Percentiles rank a stretch among this genome's conserved stretches.
phyloP scores from a whole-genome alignment of 257 asterid genomes.

The Solanum medicagineum region DNA sequence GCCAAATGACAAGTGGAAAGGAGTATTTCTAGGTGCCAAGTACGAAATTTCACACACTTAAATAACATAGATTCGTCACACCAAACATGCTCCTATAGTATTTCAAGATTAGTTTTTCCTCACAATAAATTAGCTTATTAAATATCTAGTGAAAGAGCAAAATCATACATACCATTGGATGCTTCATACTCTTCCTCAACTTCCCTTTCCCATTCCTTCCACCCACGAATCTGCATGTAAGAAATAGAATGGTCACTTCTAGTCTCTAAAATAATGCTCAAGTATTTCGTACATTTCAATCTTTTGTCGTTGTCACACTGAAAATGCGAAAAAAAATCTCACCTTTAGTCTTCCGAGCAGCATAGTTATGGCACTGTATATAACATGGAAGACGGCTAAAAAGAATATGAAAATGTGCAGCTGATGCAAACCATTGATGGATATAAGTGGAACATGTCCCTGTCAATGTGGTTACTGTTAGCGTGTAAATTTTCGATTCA shows the following conservation, averaged over 20 bases:
- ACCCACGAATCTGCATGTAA: slow-evolving; percentile 60
- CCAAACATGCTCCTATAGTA: background rate
- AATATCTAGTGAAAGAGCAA: background rate
- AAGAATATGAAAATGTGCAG: slow-evolving; percentile 83
- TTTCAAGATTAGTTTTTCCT: background rate
- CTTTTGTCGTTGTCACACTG: background rate
- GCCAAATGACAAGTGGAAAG: background rate
- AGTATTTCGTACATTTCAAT: too few species aligned
- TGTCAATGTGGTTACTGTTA: slow-evolving; percentile 3
- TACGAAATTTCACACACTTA: background rate
- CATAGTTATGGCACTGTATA: slow-evolving; percentile 63
- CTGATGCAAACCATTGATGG: slow-evolving; percentile 61
- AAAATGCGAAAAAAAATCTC: background rate
- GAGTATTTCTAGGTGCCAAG: background rate
- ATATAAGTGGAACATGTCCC: slow-evolving; percentile 63
- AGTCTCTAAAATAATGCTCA: too few species aligned
- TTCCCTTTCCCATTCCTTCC: slow-evolving; percentile 84
- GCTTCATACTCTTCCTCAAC: slow-evolving; percentile 18
- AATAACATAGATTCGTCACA: background rate
- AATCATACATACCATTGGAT: slow-evolving; percentile 29
- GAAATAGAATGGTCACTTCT: too few species aligned
- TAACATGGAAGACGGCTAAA: slow-evolving; percentile 70
- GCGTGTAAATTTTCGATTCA: background rate
- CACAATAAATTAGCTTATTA: background rate
- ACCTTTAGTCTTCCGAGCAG: slow-evolving; percentile 64